phyloP scores from a whole-genome alignment of 2,329 filamentous ascomycete species.

The Colletotrichum eleusines region DNA sequence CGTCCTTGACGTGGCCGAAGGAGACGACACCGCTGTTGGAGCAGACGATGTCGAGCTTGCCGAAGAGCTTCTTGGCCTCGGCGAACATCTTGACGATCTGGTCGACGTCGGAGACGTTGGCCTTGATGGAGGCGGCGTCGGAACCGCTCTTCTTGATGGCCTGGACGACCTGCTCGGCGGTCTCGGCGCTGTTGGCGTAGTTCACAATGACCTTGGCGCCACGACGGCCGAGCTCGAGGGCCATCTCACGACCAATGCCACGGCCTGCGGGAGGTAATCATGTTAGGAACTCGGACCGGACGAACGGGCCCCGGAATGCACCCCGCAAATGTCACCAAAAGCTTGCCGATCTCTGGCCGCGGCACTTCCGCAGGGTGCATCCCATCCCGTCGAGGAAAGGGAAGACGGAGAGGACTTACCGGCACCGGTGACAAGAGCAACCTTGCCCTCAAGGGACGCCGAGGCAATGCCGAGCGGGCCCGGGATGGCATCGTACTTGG shows the following conservation, averaged over 20 bases:
- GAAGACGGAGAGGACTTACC: conserved; percentile 46
- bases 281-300: conserved; percentile 17
- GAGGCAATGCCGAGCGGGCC: conserved; percentile 55
- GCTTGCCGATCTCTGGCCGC: not conserved
- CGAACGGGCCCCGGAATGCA: conserved; percentile 20
- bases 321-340: not conserved
- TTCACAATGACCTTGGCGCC: conserved; percentile 71
- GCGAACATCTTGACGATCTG: conserved; percentile 74
- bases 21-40: conserved; percentile 77
- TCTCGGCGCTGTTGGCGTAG: conserved; percentile 68
- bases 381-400: not conserved
- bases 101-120: conserved; percentile 74
- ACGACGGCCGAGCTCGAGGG: conserved; percentile 66
- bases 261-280: conserved; percentile 54
- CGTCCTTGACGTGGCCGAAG: conserved; percentile 77
- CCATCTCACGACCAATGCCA: conserved; percentile 71
- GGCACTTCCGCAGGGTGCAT: not conserved
- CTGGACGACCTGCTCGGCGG: conserved; percentile 66
- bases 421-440: conserved; percentile 83
- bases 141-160: conserved; percentile 67
- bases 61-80: conserved; percentile 72
- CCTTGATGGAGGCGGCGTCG: conserved; percentile 74
- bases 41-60: conserved; percentile 77
- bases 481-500: conserved; percentile 54
- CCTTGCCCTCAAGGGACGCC: conserved; percentile 82